Evolutionary conservation across 192 early-diverging fungal genomes (phyloP), one percentile per base, ranked within the genome.

Genomic region (Backusella macrospora): DNA sequence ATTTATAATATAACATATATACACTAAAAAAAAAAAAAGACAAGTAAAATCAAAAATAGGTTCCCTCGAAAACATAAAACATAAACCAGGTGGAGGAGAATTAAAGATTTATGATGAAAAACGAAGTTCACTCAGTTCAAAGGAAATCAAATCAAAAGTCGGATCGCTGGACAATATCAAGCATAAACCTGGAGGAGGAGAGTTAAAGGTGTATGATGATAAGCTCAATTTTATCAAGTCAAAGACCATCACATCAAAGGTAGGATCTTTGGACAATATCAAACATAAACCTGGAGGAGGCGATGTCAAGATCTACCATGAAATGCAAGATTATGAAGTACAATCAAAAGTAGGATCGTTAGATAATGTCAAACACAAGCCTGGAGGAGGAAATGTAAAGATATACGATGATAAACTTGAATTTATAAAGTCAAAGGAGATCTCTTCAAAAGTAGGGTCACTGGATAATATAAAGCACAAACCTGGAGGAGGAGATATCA

Each of bases 41-140:
- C 21, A 47, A 26, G 45, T 68, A 43, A 68, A 68, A 10, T 68
- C 67, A 16, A 68, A 68, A 68, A 68, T 68, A 68, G 67, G 67
- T 0, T 55, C 73, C 14, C 40, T 21, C 12, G 62, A 62, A 4
- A 49, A 40, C 9, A 43, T 59, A 18, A 46, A 49, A 47, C 65
- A 68, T 15, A 68, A 29, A 12, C 37, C 45, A 43, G 7, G 40
- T 15, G 66, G 38, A 26, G 72, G 72, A 8, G 47, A 67, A 40
- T 16, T 73, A 0, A 46, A 65, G 18, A 73, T 73, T 9, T 47
- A 66, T 52, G 45, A 67, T 29, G 48, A 73, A 23, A 67, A 37
- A 18, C 6, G 9, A 12, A 23, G 52, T 3, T 67, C 5, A 10
- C 42, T 64, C 45, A 42, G 43, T 18, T 67, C 37, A 4, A 47